Evolutionary conservation across 1,284 basidiomycete genomes (phyloP), one percentile per base, ranked within the genome.

Genomic region (Ustilago tritici): DNA sequence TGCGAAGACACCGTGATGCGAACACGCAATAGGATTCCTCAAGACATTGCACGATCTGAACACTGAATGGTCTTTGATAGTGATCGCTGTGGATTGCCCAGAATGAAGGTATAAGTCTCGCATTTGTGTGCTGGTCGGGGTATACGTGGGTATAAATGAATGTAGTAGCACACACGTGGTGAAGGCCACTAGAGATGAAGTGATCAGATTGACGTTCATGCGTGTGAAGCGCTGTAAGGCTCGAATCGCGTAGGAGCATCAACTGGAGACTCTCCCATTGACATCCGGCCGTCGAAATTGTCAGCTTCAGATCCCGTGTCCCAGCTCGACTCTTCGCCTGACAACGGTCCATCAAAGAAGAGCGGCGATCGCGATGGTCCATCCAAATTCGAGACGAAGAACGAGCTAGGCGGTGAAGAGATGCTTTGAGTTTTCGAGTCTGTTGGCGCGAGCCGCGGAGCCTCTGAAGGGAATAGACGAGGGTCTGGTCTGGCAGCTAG

Each of bases 301-400:
- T 49, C 47, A 7, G 11, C 19, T 2, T 49, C 65, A 15, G 54
- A 56, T 6, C 31, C n/a, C 2, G 40, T 38, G n/a, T 55, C 66
- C 60, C 55, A 59, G 2, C 40, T 31, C 41, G 28, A 43, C 8
- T 59, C 60, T 17, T 43, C 58, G 38, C 60, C 43, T 11, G 40
- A n/a, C 38, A 23, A 4, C 12, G 54, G 14, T 4, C 19, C 38
- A 17, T 67, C 56, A 35, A 56, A 60, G 11, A 62, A 59, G 31
- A 69, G 52, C 15, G 62, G 71, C 11, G 65, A 65, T 1, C 66
- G 59, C 28, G 55, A 58, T 2, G 41, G 47, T 6, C 66, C 66
- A 8, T 56, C 59, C 2, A 74, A 23, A 38, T 74, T 65, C n/a
- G 65, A 61, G 6, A 74, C 66, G 23, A 74, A 74, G 40, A 54